These are phyloP conservation scores for Pseudoperonospora humuli DNA, from an alignment of 352 stramenopile species.

Conservation along the genomic window DNA sequence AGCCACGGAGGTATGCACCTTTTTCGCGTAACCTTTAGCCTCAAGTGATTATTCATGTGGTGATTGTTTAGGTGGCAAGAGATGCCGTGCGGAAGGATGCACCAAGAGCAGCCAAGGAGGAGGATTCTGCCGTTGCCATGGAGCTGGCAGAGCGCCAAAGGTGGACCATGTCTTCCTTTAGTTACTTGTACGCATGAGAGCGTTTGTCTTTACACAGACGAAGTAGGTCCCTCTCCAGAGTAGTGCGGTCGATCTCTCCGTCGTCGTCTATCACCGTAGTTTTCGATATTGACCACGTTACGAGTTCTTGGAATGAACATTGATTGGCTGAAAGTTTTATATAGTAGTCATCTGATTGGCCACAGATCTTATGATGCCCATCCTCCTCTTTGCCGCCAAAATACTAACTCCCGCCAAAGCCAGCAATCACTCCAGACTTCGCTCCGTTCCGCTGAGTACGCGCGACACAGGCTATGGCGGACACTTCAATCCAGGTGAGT, in stretches of 20 bases:
- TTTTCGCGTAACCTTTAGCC: too few species aligned
- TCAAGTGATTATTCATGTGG: too few species aligned
- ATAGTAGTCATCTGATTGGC: conserved; percentile 10
- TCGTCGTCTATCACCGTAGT: conserved; percentile 28
- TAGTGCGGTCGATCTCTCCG: conserved; percentile 27
- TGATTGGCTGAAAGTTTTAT: conserved; percentile 10
- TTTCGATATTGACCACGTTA: conserved; percentile 17
- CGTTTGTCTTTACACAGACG: not conserved
- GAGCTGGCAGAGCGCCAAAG: conserved; percentile 3
- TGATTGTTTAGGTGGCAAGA: conserved; percentile 43
- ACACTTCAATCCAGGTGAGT: conserved; percentile 24
- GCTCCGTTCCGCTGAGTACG: conserved; percentile 5
- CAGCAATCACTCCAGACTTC: conserved; percentile 8
- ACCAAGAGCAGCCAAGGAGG: conserved; percentile 64
- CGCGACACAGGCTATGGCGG: conserved; percentile 14
- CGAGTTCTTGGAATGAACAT: not conserved
- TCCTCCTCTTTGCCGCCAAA: conserved; percentile 39
- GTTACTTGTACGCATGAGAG: too few species aligned
- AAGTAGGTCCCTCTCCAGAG: conserved; percentile 31
- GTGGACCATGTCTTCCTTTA: conserved; percentile 1
- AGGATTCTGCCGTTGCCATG: conserved; percentile 61
- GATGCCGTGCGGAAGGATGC: conserved; percentile 47
- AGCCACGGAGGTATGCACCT: conserved; percentile 82
- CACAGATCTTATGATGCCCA: conserved; percentile 4
- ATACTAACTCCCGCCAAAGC: conserved; percentile 24